A percentile compares a stretch with the other conserved stretches of the same genome.
Conservation (phyloP, 345 rosid species). For the Psidium guajava region DNA sequence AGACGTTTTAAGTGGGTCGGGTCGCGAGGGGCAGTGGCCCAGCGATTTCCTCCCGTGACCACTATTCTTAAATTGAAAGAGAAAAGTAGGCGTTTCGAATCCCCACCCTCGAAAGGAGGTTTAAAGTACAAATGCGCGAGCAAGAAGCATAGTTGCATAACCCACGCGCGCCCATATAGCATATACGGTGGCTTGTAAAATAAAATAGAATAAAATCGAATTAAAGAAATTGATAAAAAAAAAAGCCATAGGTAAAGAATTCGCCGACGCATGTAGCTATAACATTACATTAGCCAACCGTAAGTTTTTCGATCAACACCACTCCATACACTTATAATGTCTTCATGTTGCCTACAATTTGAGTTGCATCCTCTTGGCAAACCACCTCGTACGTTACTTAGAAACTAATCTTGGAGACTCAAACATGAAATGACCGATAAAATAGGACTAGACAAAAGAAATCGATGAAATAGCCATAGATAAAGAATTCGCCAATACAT, state of each 20-base stretch:
- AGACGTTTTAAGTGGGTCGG: background rate
- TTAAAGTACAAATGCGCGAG: too few relatives aligned
- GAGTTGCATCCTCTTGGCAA: background rate
- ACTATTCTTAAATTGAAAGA: too few relatives aligned
- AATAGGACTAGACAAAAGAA: background rate
- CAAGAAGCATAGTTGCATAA: too few relatives aligned
- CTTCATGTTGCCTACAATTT: background rate
- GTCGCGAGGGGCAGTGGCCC: too few relatives aligned
- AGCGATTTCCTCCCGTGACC: too few relatives aligned
- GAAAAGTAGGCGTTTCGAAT: too few relatives aligned
- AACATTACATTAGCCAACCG: background rate
- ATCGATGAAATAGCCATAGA: background rate
- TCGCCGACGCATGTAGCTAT: background rate
- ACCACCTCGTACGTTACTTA: background rate
- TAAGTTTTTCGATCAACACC: background rate
- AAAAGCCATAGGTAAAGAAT: background rate
- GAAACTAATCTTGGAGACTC: background rate
- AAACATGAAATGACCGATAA: background rate
- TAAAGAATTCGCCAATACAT: background rate
- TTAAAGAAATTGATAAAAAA: too few relatives aligned
- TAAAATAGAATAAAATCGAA: too few relatives aligned
- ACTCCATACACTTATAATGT: background rate
- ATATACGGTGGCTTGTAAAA: too few relatives aligned
- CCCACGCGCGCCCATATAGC: too few relatives aligned
- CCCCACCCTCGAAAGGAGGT: too few relatives aligned